Evolutionary conservation across 495 filamentous ascomycete genomes (phyloP).

Genomic region (Achaetomiella virescens): DNA sequence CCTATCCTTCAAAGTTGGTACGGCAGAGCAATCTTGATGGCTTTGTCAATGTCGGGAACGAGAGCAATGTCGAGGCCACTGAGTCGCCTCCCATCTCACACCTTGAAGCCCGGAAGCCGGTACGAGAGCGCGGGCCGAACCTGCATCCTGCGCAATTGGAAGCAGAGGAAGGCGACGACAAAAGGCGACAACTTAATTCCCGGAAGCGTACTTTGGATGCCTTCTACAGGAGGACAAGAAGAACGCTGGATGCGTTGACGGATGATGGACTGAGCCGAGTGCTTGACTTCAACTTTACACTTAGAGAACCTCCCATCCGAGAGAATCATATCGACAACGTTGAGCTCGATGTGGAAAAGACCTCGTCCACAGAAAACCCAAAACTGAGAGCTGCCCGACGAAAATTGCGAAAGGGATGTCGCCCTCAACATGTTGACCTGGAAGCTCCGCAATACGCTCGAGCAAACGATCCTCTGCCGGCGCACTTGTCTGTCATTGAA

Average conservation of each 20-base stretch:
- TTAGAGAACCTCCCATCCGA: background rate
- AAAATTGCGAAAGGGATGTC: conserved; percentile 41
- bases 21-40: conserved; percentile 32
- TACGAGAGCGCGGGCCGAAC: conserved; percentile 1
- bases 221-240: conserved; percentile 39
- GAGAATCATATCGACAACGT: background rate
- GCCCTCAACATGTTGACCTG: conserved; percentile 48
- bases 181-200: conserved; percentile 27
- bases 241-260: conserved; percentile 14
- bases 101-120: background rate
- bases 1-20: conserved; percentile 20
- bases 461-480: conserved; percentile 43
- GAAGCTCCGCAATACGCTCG: conserved; percentile 43
- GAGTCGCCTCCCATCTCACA: conserved; percentile 3
- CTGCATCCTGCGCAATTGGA: conserved; percentile 46
- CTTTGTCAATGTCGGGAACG: conserved; percentile 24
- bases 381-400: conserved; percentile 24
- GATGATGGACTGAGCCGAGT: conserved; percentile 23
- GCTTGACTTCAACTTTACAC: conserved; percentile 16
- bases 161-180: conserved; percentile 27
- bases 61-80: background rate
- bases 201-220: conserved; percentile 45
- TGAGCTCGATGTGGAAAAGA: conserved; percentile 11
- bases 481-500: conserved; percentile 9
- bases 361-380: conserved; percentile 25